A percentile compares a stretch with the other conserved stretches of the same genome.
phyloP scores from a whole-genome alignment of 1,139 yeast genomes.

The Kurtzmaniella quercitrusa region DNA sequence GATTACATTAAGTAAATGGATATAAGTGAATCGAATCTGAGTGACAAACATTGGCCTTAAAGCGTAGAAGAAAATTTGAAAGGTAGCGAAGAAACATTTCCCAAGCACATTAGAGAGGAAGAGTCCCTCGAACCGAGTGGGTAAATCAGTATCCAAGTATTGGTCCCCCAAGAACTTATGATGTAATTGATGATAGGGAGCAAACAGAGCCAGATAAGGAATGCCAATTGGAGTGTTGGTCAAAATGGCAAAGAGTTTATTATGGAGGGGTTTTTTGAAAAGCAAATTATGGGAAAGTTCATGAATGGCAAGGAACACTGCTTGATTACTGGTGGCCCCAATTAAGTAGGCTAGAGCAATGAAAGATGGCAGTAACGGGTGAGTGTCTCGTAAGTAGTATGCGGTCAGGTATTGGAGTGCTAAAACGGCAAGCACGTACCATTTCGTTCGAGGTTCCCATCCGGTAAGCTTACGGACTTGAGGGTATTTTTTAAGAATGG shows the following conservation, averaged over 20 bases:
- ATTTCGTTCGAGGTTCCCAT: conserved; percentile 81
- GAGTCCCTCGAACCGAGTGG: conserved; percentile 72
- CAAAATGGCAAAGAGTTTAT: conserved; percentile 72
- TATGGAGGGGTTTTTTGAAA: conserved; percentile 75
- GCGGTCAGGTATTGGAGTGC: conserved; percentile 61
- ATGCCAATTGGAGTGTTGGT: conserved; percentile 84
- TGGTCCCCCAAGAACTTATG: conserved; percentile 91
- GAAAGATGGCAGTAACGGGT: conserved; percentile 53
- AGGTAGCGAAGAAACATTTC: conserved; percentile 85
- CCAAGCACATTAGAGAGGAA: conserved; percentile 75
- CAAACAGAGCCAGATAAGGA: conserved; percentile 87
- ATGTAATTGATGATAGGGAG: conserved; percentile 87
- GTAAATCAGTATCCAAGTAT: conserved; percentile 79
- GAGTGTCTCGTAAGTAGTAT: conserved; percentile 51
- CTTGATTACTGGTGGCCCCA: conserved; percentile 86
- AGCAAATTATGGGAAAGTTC: conserved; percentile 82
- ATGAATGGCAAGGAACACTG: conserved; percentile 81
- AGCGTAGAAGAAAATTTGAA: conserved; percentile 86
- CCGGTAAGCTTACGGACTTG: conserved; percentile 79
- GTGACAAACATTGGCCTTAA: conserved; percentile 85
- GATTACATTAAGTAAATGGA: conserved; percentile 67
- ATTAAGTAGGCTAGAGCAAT: conserved; percentile 64
- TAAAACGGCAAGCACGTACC: conserved; percentile 63
- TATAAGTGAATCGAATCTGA: conserved; percentile 64
- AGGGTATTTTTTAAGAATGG: conserved; percentile 71